These are phyloP conservation scores for Casuarina cunninghamiana DNA, from an alignment of 306 rosid species.

Conservation along the genomic window DNA sequence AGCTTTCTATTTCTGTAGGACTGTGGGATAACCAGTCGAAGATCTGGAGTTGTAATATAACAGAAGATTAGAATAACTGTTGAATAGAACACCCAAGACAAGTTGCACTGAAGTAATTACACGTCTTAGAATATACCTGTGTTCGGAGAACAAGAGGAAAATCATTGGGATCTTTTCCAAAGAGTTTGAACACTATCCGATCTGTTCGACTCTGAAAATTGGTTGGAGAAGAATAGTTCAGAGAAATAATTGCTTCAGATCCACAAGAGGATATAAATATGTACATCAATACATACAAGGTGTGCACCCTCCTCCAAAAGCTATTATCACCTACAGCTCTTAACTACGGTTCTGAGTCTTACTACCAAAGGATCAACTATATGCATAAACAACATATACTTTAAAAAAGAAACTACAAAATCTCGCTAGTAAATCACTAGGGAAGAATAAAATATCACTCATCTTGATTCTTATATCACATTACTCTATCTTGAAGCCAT, in stretches of 20 bases:
- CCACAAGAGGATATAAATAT: not conserved
- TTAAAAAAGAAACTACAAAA: not conserved
- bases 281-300: not conserved
- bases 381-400: not conserved
- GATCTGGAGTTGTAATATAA: constrained; percentile 40
- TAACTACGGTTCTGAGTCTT: constrained; percentile 1
- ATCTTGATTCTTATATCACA: not conserved
- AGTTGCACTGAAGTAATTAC: constrained; percentile 22
- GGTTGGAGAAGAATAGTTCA: constrained; percentile 21
- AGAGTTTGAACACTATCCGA: constrained; percentile 88
- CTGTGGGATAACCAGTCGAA: constrained; percentile 73
- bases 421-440: not conserved
- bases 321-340: not conserved
- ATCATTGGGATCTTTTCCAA: constrained; percentile 87
- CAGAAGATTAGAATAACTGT: constrained; percentile 15
- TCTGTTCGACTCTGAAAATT: constrained; percentile 78
- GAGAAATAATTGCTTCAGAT: constrained; percentile 13
- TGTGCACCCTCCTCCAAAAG: not conserved
- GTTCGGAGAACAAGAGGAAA: constrained; percentile 68
- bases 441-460: not conserved
- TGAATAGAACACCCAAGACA: constrained; percentile 21
- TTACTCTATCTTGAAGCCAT: not conserved
- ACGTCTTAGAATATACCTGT: constrained; percentile 52
- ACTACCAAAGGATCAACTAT: not conserved
- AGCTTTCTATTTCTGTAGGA: constrained; percentile 85